These are phyloP conservation scores for Metarhizium brunneum DNA, from an alignment of 2,329 filamentous ascomycete species.

Conservation along the genomic window DNA sequence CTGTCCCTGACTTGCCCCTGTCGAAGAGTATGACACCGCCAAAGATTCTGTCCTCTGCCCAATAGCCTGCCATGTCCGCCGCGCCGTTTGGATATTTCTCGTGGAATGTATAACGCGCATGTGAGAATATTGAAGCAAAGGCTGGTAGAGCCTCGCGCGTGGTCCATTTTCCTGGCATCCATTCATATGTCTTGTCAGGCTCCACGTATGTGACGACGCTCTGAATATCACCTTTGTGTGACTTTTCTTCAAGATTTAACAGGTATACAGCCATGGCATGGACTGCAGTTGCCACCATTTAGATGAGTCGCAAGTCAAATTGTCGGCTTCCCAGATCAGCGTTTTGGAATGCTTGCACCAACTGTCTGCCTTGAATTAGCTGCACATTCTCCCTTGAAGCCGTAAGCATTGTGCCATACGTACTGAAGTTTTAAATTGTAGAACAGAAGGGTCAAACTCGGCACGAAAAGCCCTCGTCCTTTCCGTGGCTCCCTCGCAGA, in stretches of 20 bases:
- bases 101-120: conserved; percentile 1
- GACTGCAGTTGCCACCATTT: background rate
- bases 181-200: background rate
- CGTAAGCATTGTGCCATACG: background rate
- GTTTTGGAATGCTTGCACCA: background rate
- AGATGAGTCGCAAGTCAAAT: background rate
- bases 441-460: background rate
- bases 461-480: background rate
- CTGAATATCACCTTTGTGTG: background rate
- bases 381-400: too few species aligned
- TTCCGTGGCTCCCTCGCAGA: background rate
- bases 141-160: background rate
- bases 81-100: conserved; percentile 18
- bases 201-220: background rate
- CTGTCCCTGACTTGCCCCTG: conserved; percentile 11
- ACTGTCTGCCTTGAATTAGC: background rate
- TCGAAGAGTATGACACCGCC: conserved; percentile 21
- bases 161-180: background rate
- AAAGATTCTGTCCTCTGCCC: conserved; percentile 19
- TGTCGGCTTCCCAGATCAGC: background rate
- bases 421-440: background rate
- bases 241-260: conserved; percentile 1
- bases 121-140: background rate
- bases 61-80: conserved; percentile 17
- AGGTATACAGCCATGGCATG: background rate